phyloP scores from a whole-genome alignment of 192 early-diverging fungal genomes.

The Lobosporangium transversale region DNA sequence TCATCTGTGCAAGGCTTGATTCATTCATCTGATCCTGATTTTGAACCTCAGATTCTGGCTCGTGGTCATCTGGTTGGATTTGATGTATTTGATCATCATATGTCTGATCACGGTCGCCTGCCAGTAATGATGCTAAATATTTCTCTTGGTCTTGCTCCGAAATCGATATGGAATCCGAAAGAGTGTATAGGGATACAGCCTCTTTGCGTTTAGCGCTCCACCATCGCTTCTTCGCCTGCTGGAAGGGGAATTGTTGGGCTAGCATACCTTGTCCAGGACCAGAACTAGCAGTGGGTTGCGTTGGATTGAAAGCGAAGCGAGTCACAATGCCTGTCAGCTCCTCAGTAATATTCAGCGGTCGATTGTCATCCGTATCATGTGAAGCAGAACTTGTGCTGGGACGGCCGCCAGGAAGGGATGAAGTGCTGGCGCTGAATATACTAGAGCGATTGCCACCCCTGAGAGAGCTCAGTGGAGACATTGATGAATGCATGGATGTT shows the following conservation, averaged over 20 bases:
- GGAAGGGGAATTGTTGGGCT: slow-evolving; percentile 20
- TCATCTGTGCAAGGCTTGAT: slow-evolving; percentile 2
- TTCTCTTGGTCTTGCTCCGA: slow-evolving; percentile 41
- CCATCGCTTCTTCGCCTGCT: slow-evolving; percentile 44
- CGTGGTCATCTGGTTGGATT: not conserved
- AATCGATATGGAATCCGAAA: slow-evolving; percentile 3
- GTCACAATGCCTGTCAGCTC: not conserved
- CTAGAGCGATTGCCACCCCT: slow-evolving; percentile 16
- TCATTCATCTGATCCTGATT: not conserved
- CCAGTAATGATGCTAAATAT: slow-evolving; percentile 20
- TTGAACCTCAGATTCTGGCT: not conserved
- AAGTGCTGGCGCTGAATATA: slow-evolving; percentile 11
- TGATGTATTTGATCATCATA: not conserved
- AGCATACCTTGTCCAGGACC: slow-evolving; percentile 9
- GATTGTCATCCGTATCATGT: slow-evolving; percentile 1
- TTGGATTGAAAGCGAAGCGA: slow-evolving; percentile 21
- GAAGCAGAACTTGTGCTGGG: no score
- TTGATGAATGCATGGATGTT: not conserved
- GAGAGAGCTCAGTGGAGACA: slow-evolving; percentile 15
- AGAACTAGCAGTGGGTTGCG: slow-evolving; percentile 19
- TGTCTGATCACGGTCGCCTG: not conserved
- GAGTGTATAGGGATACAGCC: slow-evolving; percentile 18
- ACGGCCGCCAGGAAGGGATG: not conserved
- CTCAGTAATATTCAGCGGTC: not conserved
- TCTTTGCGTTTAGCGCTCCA: slow-evolving; percentile 47